Evolutionary conservation across 768 basidiomycete genomes (phyloP).

Genomic region (Russula ochroleuca): DNA sequence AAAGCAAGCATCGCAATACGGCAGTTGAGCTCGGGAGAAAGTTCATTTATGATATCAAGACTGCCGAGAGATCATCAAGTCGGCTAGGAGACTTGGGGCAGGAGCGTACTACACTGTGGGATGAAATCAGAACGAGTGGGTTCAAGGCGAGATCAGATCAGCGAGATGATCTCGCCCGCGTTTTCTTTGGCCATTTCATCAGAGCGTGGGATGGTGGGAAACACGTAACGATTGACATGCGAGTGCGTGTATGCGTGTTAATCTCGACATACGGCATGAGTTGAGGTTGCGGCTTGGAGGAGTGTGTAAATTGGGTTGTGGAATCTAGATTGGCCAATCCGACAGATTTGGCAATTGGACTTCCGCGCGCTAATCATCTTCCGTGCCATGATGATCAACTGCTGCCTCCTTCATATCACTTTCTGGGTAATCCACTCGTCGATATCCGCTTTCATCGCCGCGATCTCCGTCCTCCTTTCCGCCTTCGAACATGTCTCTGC

Average conservation of each 20-base stretch:
- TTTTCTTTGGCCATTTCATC: neutral
- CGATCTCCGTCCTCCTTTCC: conserved; percentile 23
- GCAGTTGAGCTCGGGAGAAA: conserved; percentile 20
- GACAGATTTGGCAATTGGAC: neutral
- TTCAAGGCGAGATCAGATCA: too few species aligned
- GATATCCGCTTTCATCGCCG: conserved; percentile 20
- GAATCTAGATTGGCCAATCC: conserved; percentile 16
- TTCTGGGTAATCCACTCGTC: conserved; percentile 15
- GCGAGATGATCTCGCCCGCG: too few species aligned
- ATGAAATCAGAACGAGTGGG: neutral
- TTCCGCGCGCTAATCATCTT: neutral
- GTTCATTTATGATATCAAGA: neutral
- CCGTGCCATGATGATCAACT: conserved; percentile 7
- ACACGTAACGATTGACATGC: conserved; percentile 8
- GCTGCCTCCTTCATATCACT: neutral
- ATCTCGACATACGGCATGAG: conserved; percentile 9
- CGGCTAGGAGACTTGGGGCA: neutral
- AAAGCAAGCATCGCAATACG: neutral
- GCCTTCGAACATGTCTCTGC: conserved; percentile 21
- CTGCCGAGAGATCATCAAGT: neutral
- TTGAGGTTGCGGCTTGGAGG: conserved; percentile 1
- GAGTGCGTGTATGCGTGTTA: conserved; percentile 10
- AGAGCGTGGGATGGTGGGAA: neutral
- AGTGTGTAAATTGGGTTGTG: conserved; percentile 4
- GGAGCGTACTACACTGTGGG: neutral